A percentile compares a stretch with the other conserved stretches of the same genome.
Evolutionary conservation across 2,329 filamentous ascomycete genomes (phyloP).

Genomic region (Calonectria hongkongensis): DNA sequence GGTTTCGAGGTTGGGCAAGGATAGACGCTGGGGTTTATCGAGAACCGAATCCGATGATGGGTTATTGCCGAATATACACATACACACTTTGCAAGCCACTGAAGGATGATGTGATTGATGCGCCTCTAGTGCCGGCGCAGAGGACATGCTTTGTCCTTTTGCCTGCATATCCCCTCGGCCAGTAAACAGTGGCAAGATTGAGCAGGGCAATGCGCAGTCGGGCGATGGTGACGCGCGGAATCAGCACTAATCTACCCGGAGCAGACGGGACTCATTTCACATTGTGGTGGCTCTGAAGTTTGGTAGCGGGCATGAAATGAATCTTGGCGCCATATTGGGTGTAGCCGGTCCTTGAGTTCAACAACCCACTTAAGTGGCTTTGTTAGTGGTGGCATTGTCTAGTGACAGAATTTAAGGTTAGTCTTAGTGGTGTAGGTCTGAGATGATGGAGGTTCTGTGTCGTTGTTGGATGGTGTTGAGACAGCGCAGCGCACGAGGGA

Average conservation of each 20-base stretch:
- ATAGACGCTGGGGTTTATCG: constrained; percentile 9
- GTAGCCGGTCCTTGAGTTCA: constrained; percentile 4
- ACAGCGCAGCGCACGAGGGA: neutral
- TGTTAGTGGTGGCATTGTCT: constrained; percentile 25
- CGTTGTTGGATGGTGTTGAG: constrained; percentile 9
- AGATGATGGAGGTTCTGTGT: constrained; percentile 11
- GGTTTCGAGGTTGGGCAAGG: constrained; percentile 5
- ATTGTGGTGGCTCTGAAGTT: constrained; percentile 11
- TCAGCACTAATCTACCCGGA: neutral
- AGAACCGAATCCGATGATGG: neutral
- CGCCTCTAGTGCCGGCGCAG: neutral
- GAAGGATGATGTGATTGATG: neutral
- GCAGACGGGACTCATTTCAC: constrained; percentile 4
- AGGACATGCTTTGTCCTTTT: neutral
- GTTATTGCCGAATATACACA: neutral
- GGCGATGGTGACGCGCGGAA: neutral
- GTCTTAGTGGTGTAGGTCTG: constrained; percentile 25
- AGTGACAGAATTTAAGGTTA: constrained; percentile 19
- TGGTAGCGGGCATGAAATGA: constrained; percentile 2
- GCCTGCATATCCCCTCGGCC: neutral
- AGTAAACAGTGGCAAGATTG: neutral
- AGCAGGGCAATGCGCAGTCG: neutral
- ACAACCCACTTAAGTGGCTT: constrained; percentile 22
- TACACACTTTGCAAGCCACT: neutral
- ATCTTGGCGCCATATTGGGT: neutral